Conservation (phyloP, 2,329 filamentous ascomycete species). For the Paradendryphiella salina region DNA sequence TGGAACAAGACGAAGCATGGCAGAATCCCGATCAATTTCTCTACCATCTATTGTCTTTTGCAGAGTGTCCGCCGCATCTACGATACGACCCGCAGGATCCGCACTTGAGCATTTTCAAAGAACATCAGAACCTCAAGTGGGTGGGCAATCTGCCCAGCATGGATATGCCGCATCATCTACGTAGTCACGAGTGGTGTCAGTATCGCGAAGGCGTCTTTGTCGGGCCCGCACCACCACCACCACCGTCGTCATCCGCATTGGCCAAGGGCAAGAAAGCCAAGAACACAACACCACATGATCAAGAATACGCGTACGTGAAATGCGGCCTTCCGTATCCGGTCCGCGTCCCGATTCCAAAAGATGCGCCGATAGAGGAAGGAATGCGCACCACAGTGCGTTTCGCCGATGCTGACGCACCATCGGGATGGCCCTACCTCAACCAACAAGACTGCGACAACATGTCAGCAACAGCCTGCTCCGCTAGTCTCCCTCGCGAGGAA, state of each 20-base stretch:
- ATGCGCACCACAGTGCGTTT: conserved; percentile 76
- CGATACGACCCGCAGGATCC: conserved; percentile 25
- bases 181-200: conserved; percentile 73
- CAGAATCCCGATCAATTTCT: conserved; percentile 79
- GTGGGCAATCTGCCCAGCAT: conserved; percentile 75
- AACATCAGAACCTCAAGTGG: conserved; percentile 75
- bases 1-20: conserved; percentile 57
- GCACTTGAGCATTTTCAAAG: conserved; percentile 71
- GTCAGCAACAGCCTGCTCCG: conserved; percentile 65
- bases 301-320: conserved; percentile 51
- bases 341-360: conserved; percentile 56
- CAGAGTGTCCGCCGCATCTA: conserved; percentile 83
- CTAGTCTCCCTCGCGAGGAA: conserved; percentile 70
- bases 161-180: conserved; percentile 83
- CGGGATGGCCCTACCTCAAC: conserved; percentile 35
- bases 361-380: conserved; percentile 62
- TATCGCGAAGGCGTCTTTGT: conserved; percentile 78
- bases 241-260: conserved; percentile 1
- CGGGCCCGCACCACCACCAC: conserved; percentile 22
- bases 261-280: conserved; percentile 54
- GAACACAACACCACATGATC: conserved; percentile 9
- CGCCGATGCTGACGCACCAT: conserved; percentile 49
- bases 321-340: conserved; percentile 55
- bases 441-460: conserved; percentile 32
- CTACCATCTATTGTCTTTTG: conserved; percentile 75